These are phyloP conservation scores for Saprolegnia diclina DNA, from an alignment of 352 stramenopile species.

Conservation along the genomic window DNA sequence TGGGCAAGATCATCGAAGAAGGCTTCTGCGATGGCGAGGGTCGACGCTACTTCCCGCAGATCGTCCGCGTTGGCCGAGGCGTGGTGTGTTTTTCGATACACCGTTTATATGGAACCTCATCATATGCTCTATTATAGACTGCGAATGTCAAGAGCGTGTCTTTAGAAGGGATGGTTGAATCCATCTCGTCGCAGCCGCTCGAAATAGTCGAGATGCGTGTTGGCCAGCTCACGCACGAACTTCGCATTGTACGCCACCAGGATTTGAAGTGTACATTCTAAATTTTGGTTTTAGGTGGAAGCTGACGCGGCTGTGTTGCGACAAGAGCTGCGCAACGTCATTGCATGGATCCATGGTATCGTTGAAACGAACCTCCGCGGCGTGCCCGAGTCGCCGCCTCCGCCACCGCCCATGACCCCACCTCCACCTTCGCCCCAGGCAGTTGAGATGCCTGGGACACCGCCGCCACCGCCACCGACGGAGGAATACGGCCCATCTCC, in stretches of 20 bases:
- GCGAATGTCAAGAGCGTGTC: constrained; percentile 69
- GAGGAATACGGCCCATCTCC: background rate
- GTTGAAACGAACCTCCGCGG: background rate
- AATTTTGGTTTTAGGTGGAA: constrained; percentile 48
- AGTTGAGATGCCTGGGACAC: background rate
- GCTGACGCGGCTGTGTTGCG: constrained; percentile 57
- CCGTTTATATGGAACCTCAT: constrained; percentile 1
- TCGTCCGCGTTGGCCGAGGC: constrained; percentile 88
- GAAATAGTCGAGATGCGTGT: constrained; percentile 70
- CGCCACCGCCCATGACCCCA: background rate
- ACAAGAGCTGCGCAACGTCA: constrained; percentile 61
- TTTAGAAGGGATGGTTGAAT: constrained; percentile 77
- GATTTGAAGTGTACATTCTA: background rate
- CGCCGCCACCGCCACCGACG: background rate
- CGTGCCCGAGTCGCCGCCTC: constrained; percentile 10
- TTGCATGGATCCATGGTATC: constrained; percentile 56
- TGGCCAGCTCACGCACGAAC: constrained; percentile 41
- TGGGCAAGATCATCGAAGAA: constrained; percentile 94
- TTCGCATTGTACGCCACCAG: constrained; percentile 37
- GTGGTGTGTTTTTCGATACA: constrained; percentile 40
- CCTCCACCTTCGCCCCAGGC: background rate
- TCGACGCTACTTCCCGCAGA: constrained; percentile 91
- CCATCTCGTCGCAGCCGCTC: constrained; percentile 67
- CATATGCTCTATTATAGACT: constrained; percentile 36
- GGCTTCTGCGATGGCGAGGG: constrained; percentile 93